Base-by-base conservation (phyloP, 352 stramenopile species). In the Elongisporangium prolatum region DNA sequence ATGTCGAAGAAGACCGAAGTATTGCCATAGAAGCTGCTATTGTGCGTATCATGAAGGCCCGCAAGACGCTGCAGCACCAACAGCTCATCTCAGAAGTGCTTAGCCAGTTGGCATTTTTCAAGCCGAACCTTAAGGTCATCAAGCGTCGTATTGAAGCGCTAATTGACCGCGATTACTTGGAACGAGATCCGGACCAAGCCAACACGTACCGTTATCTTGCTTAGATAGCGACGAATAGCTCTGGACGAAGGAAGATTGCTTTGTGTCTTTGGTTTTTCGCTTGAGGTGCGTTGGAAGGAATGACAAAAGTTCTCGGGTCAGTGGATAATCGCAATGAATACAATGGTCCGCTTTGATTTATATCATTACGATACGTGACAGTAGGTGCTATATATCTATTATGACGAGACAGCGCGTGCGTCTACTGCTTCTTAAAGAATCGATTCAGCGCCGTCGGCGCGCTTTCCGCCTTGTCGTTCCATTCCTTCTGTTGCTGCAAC, bases 41-140 rank as follows among this genome's bases (percentile, higher is more conserved):
- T 67, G 98, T 99, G 47, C 93, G 98, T 72, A 99, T 99, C 78
- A 99, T 99, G 98, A 99, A 99, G 80, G 96, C 96, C 18, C 80
- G 96, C 59, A 98, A 98, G 76, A 98, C 93, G 28, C 77, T 99
- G 56, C 82, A 96, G 57, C 97, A 99, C 72, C 95, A 99, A 71
- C 92, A 99, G 70, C 86, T 99, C 13, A 91, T 99, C 49, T 98
- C 97, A 38, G 97, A 99, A 75, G 97, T 99, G 54, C 72, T 99
- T 44, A 96, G 80, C 37, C 97, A 99, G 68, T 82, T 99, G 37
- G 81, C 90, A 7, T 99, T 99, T 69, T 99, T 99, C 84, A 97
- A 97, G 64, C 97, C 98, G 13, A 97, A 99, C 63, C 84, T 98
- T 50, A 98, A 98, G 76, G 91, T 93, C 52, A 98, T 99, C 66